Base-by-base conservation (phyloP, 768 basidiomycete genomes). In the Leccinellum albellum region DNA sequence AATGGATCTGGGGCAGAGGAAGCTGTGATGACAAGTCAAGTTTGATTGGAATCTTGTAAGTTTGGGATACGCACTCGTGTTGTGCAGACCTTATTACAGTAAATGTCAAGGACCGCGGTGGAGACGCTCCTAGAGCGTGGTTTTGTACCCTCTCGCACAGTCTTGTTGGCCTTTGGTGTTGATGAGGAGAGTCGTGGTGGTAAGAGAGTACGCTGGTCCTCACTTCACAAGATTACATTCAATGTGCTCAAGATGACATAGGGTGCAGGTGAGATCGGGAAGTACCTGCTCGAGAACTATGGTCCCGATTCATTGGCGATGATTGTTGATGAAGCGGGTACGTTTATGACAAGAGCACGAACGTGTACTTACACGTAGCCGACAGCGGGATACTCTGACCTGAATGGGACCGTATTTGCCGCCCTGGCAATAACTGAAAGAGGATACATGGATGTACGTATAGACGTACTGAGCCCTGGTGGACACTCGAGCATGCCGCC, bases 241-340 rank as follows among this genome's bases (percentile, higher is more conserved):
- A 14, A 20, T 23, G 6, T 29, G 21, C 49, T 50, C 20, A 59
- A 28, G 4, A 15, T 3, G 20, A 28, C 32, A 5, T 55, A 81
- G 76, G 81, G 81, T 6, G 82, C 83, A 0, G 53, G 58, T 0
- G 56, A 64, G 3, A 73, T 85, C n/a, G 73, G 73, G 0, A 31
- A 66, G 6, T 68, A 74, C 42, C 69, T 86, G n/a, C 62, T 75
- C 3, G 56, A 73, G 10, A 72, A 69, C 0, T 82, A 79, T 61
- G 84, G 83, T n/a, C 55, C 68, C n/a, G 63, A 83, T 62, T 73
- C 77, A 6, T 73, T 86, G 51, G 70, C 80, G 1, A 70, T 86
- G 63, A 65, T 85, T n/a, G 75, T 86, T 12, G 86, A 86, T 56
- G 85, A 86, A 72, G 82, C 83, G 7, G 79, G 81, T 73, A 63